Conservation (phyloP, 1,139 yeast genomes). For the Taiozyma sp. region DNA sequence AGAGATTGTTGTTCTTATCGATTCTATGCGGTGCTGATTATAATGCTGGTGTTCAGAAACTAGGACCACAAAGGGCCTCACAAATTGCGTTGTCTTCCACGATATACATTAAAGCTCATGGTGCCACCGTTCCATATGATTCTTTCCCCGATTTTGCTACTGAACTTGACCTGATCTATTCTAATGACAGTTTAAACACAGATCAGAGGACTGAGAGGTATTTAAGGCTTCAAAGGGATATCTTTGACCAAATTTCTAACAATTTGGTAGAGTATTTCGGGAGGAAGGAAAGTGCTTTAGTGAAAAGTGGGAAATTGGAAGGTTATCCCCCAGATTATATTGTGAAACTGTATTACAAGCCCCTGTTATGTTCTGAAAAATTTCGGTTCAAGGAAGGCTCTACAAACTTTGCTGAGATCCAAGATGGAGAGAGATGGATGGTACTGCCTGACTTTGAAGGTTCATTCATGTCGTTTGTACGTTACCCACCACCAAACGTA, state of each 20-base stretch:
- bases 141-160: conserved; percentile 25
- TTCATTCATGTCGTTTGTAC: conserved; percentile 1
- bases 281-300: conserved; percentile 23
- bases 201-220: conserved; percentile 21
- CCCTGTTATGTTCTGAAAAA: conserved; percentile 22
- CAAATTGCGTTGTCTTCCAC: conserved; percentile 31
- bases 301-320: conserved; percentile 17
- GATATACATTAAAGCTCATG: conserved; percentile 5
- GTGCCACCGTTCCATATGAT: conserved; percentile 12
- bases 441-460: conserved; percentile 4
- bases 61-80: conserved; percentile 47
- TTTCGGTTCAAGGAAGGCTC: conserved; percentile 13
- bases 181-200: conserved; percentile 13
- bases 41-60: conserved; percentile 45
- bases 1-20: conserved; percentile 44
- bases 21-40: conserved; percentile 60
- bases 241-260: conserved; percentile 24
- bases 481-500: conserved; percentile 4
- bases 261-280: conserved; percentile 30
- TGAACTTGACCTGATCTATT: conserved; percentile 19
- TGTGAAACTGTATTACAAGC: conserved; percentile 32
- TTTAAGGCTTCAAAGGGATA: conserved; percentile 21
- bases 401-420: conserved; percentile 19
- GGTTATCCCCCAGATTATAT: conserved; percentile 33
- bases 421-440: conserved; percentile 3